Percentiles rank a stretch among this genome's conserved stretches.
These are phyloP conservation scores for Clathrospora elynae DNA, from an alignment of 2,329 filamentous ascomycete species.

Conservation along the genomic window DNA sequence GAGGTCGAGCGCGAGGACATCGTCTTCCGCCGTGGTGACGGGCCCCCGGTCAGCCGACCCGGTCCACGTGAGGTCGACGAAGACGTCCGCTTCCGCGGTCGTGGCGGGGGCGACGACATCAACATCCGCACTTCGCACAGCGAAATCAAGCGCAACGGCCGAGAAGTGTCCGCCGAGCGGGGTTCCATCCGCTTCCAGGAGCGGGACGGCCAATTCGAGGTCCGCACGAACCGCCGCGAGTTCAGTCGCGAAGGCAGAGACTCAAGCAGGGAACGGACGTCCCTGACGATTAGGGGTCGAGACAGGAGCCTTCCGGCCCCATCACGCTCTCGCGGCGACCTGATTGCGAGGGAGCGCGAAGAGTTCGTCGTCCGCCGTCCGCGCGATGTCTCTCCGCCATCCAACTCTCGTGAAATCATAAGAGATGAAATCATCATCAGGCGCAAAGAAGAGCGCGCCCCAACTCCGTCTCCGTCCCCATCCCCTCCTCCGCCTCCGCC, in stretches of 20 bases:
- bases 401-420: constrained; percentile 44
- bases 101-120: constrained; percentile 37
- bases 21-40: constrained; percentile 51
- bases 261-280: constrained; percentile 44
- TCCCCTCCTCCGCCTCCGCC: constrained; percentile 53
- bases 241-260: constrained; percentile 44
- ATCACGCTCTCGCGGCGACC: constrained; percentile 41
- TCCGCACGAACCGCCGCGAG: constrained; percentile 44
- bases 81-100: constrained; percentile 56
- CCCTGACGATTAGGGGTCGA: constrained; percentile 41
- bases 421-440: constrained; percentile 53
- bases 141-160: constrained; percentile 30
- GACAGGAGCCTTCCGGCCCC: constrained; percentile 47
- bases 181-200: constrained; percentile 41
- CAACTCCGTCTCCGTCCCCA: constrained; percentile 60
- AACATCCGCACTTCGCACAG: constrained; percentile 39
- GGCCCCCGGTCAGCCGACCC: constrained; percentile 37
- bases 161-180: constrained; percentile 33
- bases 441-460: constrained; percentile 53
- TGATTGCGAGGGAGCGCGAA: constrained; percentile 49
- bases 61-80: constrained; percentile 49
- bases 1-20: constrained; percentile 50
- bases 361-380: constrained; percentile 49
- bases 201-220: constrained; percentile 49
- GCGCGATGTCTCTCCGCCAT: constrained; percentile 44